phyloP scores from a whole-genome alignment of 257 asterid genomes.

The Primulina eburnea region DNA sequence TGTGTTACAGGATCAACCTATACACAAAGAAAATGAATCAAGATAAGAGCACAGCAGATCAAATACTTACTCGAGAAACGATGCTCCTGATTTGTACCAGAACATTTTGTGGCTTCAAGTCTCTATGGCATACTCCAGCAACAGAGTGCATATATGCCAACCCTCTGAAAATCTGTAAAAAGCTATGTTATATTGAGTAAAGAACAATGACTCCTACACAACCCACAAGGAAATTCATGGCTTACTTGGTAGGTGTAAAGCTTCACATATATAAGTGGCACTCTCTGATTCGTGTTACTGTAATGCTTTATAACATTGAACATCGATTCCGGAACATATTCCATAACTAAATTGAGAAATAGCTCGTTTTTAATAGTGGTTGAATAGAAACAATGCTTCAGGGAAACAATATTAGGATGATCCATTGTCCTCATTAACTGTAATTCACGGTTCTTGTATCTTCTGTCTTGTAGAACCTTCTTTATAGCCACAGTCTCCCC shows the following conservation, averaged over 20 bases:
- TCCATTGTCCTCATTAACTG: constrained; percentile 93
- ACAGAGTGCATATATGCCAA: constrained; percentile 95
- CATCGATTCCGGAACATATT: constrained; percentile 86
- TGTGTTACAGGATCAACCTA: constrained; percentile 86
- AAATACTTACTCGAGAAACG: not conserved
- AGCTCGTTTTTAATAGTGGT: constrained; percentile 82
- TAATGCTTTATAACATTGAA: constrained; percentile 71
- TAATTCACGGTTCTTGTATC: constrained; percentile 92
- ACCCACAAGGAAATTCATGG: constrained; percentile 11
- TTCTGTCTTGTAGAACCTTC: constrained; percentile 91
- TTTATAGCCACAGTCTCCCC: constrained; percentile 95
- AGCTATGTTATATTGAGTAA: constrained; percentile 4
- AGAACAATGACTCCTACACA: constrained; percentile 13
- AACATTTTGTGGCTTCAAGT: constrained; percentile 93
- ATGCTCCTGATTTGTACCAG: constrained; percentile 44
- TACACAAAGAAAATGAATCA: constrained; percentile 21
- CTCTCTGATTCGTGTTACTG: constrained; percentile 69
- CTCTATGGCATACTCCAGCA: constrained; percentile 91
- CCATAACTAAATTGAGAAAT: constrained; percentile 92
- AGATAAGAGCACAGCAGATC: constrained; percentile 10
- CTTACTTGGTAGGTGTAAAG: constrained; percentile 89
- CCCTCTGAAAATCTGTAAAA: constrained; percentile 84
- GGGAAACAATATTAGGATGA: constrained; percentile 86
- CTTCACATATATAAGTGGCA: constrained; percentile 91
- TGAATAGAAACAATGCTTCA: constrained; percentile 90